phyloP scores from a whole-genome alignment of 345 rosid species.

The Triadica sebifera region DNA sequence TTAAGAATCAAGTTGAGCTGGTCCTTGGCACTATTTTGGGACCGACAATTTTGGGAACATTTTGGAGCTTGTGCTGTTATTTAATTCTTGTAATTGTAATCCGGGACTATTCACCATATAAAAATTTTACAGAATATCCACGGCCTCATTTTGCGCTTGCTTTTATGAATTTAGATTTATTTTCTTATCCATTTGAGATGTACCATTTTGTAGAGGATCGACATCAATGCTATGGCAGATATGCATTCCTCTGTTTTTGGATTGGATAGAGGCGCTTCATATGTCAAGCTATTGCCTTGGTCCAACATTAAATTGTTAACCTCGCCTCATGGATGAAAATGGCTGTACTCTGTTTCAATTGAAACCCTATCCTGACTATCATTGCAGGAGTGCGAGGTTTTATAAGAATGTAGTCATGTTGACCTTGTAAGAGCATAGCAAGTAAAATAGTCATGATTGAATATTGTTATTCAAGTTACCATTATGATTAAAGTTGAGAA shows the following conservation, averaged over 20 bases:
- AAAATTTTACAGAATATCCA: neutral
- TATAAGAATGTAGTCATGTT: too few relatives aligned
- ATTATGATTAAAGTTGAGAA: too few relatives aligned
- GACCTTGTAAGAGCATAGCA: too few relatives aligned
- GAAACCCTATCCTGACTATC: neutral
- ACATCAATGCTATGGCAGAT: neutral
- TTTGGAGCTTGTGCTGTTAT: neutral
- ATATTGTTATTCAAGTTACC: too few relatives aligned
- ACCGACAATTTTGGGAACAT: neutral
- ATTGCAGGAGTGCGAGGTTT: too few relatives aligned
- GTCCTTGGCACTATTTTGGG: neutral
- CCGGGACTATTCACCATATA: neutral
- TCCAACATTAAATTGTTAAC: neutral
- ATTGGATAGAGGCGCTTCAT: neutral
- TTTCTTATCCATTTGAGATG: neutral
- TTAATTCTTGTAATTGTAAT: neutral
- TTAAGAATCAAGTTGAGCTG: conserved; percentile 7
- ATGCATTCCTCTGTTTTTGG: neutral
- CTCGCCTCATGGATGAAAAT: neutral
- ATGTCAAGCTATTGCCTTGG: neutral
- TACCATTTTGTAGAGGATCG: neutral
- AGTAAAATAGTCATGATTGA: too few relatives aligned
- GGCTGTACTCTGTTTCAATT: neutral
- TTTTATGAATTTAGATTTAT: neutral
- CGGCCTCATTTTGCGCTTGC: neutral